Base-by-base conservation (phyloP, 257 asterid species). In the Primulina eburnea region DNA sequence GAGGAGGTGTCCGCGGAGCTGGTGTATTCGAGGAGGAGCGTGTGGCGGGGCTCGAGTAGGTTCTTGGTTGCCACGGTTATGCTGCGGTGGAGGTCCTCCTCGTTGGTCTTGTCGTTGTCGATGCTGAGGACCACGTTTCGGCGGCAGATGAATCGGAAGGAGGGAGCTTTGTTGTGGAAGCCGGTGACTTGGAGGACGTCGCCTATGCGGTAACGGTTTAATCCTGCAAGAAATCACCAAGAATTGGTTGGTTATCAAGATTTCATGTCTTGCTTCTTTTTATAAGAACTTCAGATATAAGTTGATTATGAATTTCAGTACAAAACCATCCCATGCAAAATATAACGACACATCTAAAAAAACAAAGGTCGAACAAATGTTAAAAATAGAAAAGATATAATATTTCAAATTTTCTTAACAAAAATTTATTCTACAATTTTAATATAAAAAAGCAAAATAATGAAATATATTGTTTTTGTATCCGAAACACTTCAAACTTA, bases 101-200 rank as follows among this genome's bases (percentile, higher is more conserved):
- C 96, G 33, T 77, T 89, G 11, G 92, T 89, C 82, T 86, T 86
- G 87, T 89, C 92, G 58, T 65, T 85, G 85, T 89, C 92, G 72
- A 89, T 79, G 86, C 90, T 89, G 55, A 89, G 90, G 64, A 86
- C 83, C 14, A 89, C 92, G 65, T 86, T 85, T 74, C 90, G 89
- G 64, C 92, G 84, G 80, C 96, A 84, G 68, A 86, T 86, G 89
- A 89, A 89, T 21, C 89, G 86, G 79, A 89, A 89, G 17, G 85
- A 89, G 5, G 96, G 90, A 17, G 96, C 81, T 20, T 76, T 67
- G 77, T 86, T 83, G 84, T 89, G 85, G 75, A 85, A 85, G 53
- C 96, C 91, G 33, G 85, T 85, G 73, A 89, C 96, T 69, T 80
- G 96, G 67, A 89, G 92, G 73, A 89, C 92, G 68, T 86, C 92